Evolutionary conservation across 352 stramenopile species (phyloP).

Genomic region (Pythium biforme): DNA sequence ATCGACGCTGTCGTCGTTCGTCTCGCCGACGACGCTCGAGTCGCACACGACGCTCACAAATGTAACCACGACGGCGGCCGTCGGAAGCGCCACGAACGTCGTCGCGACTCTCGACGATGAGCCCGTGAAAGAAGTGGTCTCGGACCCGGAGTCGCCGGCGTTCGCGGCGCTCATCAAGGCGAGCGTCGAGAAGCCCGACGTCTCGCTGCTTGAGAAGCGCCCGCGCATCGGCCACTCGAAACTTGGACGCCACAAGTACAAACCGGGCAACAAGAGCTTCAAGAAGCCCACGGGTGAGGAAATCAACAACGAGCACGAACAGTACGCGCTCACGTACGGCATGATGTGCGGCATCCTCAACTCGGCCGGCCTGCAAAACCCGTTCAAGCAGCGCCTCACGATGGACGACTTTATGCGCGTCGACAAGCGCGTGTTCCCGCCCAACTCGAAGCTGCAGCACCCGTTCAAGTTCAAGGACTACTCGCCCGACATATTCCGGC

Average conservation of each 20-base stretch:
- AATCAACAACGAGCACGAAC: conserved; percentile 90
- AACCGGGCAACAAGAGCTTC: conserved; percentile 50
- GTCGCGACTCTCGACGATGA: background rate
- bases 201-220: conserved; percentile 53
- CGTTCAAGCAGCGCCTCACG: conserved; percentile 77
- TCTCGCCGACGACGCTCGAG: conserved; percentile 15
- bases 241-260: conserved; percentile 48
- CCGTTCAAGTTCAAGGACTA: conserved; percentile 94
- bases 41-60: background rate
- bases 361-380: conserved; percentile 86
- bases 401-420: conserved; percentile 92
- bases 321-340: conserved; percentile 97
- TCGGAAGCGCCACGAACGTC: background rate
- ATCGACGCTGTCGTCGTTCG: conserved; percentile 16
- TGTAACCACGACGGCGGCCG: background rate
- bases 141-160: conserved; percentile 40
- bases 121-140: conserved; percentile 27
- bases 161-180: conserved; percentile 42
- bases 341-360: conserved; percentile 98
- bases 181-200: conserved; percentile 41
- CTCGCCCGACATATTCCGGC: conserved; percentile 81
- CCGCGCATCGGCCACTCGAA: conserved; percentile 59
- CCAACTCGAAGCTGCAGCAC: conserved; percentile 72
- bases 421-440: conserved; percentile 74
- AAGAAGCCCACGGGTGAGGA: conserved; percentile 71